Percentiles rank a stretch among this genome's conserved stretches.
Evolutionary conservation across 805 yeast species (phyloP).

Genomic region (Yueomyces sp.): DNA sequence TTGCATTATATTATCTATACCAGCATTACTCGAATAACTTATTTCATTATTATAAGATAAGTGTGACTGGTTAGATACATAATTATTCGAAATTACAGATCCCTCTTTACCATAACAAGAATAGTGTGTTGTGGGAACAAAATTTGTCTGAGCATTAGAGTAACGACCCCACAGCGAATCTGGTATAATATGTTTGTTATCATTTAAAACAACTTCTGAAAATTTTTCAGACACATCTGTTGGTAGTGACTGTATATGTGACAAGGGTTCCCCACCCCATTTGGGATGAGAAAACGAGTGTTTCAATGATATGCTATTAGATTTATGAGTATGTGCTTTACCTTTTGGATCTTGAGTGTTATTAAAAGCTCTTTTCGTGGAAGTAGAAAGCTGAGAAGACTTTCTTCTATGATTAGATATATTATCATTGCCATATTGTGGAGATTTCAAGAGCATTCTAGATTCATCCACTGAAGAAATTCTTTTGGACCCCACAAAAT

Average conservation of each 20-base stretch:
- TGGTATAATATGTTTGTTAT: conserved; percentile 85
- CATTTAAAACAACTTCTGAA: conserved; percentile 76
- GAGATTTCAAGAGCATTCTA: background rate
- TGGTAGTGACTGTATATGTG: conserved; percentile 13
- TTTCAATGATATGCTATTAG: background rate
- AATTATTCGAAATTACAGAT: background rate
- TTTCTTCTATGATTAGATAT: background rate
- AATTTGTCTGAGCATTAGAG: conserved; percentile 27
- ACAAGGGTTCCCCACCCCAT: conserved; percentile 3
- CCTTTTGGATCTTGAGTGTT: background rate
- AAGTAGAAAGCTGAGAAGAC: background rate
- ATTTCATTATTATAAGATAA: background rate
- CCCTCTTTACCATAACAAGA: background rate
- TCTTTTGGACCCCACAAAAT: background rate
- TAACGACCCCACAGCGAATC: conserved; percentile 58
- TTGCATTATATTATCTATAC: background rate
- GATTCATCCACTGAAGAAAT: background rate
- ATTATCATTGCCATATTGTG: background rate
- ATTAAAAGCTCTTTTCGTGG: too few species aligned
- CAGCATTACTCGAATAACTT: background rate
- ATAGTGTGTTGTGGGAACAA: conserved; percentile 15
- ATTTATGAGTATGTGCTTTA: background rate
- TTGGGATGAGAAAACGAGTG: too few species aligned
- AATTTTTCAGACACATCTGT: conserved; percentile 7
- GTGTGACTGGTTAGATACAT: too few species aligned